Evolutionary conservation across 257 asterid species (phyloP).

Genomic region (Fraxinus americana): DNA sequence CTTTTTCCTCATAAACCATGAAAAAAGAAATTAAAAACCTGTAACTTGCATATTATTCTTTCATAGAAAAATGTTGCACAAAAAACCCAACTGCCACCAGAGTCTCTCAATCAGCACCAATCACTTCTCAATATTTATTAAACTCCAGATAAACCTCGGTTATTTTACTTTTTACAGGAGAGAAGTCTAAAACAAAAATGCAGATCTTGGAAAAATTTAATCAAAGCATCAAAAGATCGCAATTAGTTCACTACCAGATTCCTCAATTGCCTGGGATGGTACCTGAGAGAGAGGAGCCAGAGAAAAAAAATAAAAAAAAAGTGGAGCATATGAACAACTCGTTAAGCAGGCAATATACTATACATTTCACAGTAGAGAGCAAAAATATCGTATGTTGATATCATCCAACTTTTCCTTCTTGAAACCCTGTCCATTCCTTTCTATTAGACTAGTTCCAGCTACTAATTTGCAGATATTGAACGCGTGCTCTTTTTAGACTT

Average conservation of each 20-base stretch:
- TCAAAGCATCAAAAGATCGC: too few relatives aligned
- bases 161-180: too few relatives aligned
- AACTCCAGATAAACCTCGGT: background rate
- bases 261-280: too few relatives aligned
- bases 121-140: too few relatives aligned
- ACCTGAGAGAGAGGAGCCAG: background rate
- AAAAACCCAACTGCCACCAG: background rate
- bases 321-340: conserved; percentile 5
- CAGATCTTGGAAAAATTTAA: background rate
- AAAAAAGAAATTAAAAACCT: background rate
- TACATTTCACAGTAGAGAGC: background rate
- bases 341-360: background rate
- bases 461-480: background rate
- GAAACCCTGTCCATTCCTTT: background rate
- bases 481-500: background rate
- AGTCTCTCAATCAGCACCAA: background rate
- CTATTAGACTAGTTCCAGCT: background rate
- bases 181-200: background rate
- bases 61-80: background rate
- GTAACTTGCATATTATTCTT: background rate
- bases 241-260: too few relatives aligned
- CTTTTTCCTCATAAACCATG: background rate
- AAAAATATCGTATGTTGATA: background rate
- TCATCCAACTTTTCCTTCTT: background rate
- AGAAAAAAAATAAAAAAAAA: background rate